Conservation (phyloP, 768 basidiomycete genomes). For the Trichaptum fuscoviolaceum region DNA sequence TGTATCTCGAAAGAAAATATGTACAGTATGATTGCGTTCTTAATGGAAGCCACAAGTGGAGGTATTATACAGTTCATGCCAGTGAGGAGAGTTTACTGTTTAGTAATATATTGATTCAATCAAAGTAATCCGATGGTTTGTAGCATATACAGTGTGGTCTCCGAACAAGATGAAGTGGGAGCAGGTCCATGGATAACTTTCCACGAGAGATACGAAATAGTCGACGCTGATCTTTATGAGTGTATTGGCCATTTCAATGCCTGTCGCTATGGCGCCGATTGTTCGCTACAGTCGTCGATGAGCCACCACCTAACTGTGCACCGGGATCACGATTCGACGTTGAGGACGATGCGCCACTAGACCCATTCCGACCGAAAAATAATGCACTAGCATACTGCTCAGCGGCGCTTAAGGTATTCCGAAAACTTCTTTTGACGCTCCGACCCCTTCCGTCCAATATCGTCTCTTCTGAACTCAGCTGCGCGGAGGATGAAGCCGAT, state of each 20-base stretch:
- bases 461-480: neutral
- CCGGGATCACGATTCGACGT: slow-evolving; percentile 1
- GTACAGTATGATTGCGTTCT: neutral
- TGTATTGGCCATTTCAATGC: neutral
- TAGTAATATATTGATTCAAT: neutral
- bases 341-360: slow-evolving; percentile 39
- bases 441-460: slow-evolving; percentile 44
- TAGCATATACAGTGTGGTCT: neutral
- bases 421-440: slow-evolving; percentile 58
- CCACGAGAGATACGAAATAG: neutral
- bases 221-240: neutral
- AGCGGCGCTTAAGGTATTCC: slow-evolving; percentile 64
- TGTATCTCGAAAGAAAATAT: too few species aligned
- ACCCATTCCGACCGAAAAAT: slow-evolving; percentile 34
- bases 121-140: neutral
- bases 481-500: neutral
- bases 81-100: neutral
- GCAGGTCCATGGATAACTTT: neutral
- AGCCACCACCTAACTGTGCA: too few species aligned
- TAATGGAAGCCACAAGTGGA: neutral
- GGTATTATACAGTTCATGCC: neutral
- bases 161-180: neutral
- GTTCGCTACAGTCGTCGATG: neutral
- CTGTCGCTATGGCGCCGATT: neutral
- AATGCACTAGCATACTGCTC: slow-evolving; percentile 65